Evolutionary conservation across 2,329 filamentous ascomycete species (phyloP).

Genomic region (Sodiomyces alkalinus): DNA sequence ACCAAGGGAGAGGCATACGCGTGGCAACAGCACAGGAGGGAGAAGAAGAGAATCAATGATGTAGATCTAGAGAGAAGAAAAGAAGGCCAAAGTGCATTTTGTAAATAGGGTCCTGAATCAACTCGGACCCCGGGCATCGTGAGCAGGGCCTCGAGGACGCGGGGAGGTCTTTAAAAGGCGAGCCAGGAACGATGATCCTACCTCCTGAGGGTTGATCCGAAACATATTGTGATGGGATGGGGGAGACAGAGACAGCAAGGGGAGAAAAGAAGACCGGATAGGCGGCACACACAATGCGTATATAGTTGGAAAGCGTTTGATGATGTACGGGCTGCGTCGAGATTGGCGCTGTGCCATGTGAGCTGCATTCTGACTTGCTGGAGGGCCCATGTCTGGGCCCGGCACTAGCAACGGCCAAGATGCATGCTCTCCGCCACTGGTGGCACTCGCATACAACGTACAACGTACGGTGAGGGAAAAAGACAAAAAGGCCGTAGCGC

Average conservation of each 20-base stretch:
- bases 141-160: constrained; percentile 16
- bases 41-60: constrained; percentile 8
- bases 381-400: constrained; percentile 8
- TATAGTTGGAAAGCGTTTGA: constrained; percentile 45
- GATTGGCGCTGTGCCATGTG: constrained; percentile 23
- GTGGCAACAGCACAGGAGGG: constrained; percentile 14
- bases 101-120: too few relatives aligned
- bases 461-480: too few relatives aligned
- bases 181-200: constrained; percentile 16
- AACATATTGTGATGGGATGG: constrained; percentile 35
- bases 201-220: constrained; percentile 31
- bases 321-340: constrained; percentile 30
- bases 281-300: constrained; percentile 32
- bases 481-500: too few relatives aligned
- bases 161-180: constrained; percentile 13
- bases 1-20: constrained; percentile 14
- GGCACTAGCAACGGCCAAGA: constrained; percentile 13
- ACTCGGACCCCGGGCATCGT: constrained; percentile 24
- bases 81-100: constrained; percentile 14
- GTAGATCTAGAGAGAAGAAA: constrained; percentile 9
- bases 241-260: too few relatives aligned
- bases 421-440: too few relatives aligned
- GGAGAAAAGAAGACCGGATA: constrained; percentile 19
- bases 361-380: constrained; percentile 27
- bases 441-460: constrained; percentile 23